These are phyloP conservation scores for Lichtheimia ramosa DNA, from an alignment of 371 early-diverging fungal species.

Conservation along the genomic window DNA sequence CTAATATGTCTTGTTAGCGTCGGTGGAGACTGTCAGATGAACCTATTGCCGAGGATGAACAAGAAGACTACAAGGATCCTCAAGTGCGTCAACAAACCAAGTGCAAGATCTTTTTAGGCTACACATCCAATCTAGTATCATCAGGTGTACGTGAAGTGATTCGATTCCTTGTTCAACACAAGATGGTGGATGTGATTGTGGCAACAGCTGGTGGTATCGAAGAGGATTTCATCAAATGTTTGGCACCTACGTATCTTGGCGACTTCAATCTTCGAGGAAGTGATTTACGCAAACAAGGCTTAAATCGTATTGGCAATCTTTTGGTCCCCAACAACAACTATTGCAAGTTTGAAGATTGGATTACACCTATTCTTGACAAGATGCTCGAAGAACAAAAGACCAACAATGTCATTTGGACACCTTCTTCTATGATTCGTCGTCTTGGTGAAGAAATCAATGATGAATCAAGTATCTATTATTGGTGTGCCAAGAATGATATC, in stretches of 20 bases:
- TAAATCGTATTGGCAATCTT: slow-evolving; percentile 99
- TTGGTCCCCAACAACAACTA: slow-evolving; percentile 99
- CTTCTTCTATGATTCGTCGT: slow-evolving; percentile 90
- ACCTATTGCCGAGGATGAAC: slow-evolving; percentile 64
- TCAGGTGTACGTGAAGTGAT: slow-evolving; percentile 97
- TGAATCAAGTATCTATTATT: slow-evolving; percentile 95
- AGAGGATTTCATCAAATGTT: slow-evolving; percentile 99
- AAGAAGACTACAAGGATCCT: slow-evolving; percentile 68
- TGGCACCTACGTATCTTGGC: slow-evolving; percentile 91
- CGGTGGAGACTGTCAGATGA: slow-evolving; percentile 89
- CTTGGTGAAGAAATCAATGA: slow-evolving; percentile 96
- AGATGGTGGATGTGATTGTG: slow-evolving; percentile 92
- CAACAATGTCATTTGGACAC: slow-evolving; percentile 86
- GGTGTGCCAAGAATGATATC: slow-evolving; percentile 92
- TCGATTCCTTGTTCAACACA: slow-evolving; percentile 88
- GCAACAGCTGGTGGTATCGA: slow-evolving; percentile 99
- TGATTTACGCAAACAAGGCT: slow-evolving; percentile 85
- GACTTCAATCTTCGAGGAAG: slow-evolving; percentile 82
- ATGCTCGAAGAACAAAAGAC: slow-evolving; percentile 90
- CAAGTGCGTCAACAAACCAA: slow-evolving; percentile 64
- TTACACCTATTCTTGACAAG: slow-evolving; percentile 92
- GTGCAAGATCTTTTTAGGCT: slow-evolving; percentile 97
- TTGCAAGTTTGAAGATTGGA: slow-evolving; percentile 98
- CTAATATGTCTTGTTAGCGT: slow-evolving; percentile 43
- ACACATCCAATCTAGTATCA: slow-evolving; percentile 98